These are phyloP conservation scores for Ophiostoma perfectum DNA, from an alignment of 2,329 filamentous ascomycete genomes.

Conservation along the genomic window DNA sequence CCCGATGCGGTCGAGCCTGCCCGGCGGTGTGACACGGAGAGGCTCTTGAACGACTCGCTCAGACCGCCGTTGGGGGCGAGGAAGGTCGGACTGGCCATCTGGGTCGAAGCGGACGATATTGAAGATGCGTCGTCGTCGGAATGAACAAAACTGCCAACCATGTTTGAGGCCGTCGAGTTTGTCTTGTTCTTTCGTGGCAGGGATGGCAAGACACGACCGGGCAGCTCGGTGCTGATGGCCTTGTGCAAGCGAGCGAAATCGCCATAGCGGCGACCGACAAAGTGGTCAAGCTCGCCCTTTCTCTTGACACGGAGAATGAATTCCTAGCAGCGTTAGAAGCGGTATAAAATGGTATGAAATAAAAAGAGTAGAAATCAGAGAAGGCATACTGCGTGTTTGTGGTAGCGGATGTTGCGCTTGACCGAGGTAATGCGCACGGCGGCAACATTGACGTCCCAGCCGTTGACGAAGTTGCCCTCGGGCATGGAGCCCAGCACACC, in stretches of 20 bases:
- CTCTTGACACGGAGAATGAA: constrained; percentile 84
- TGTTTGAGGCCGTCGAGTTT: constrained; percentile 57
- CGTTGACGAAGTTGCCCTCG: constrained; percentile 86
- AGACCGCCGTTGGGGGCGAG: constrained; percentile 28
- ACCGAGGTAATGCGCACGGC: constrained; percentile 74
- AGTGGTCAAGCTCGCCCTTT: constrained; percentile 67
- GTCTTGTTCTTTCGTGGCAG: constrained; percentile 90
- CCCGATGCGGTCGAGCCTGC: constrained; percentile 35
- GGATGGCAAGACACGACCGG: constrained; percentile 80
- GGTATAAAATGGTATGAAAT: no score
- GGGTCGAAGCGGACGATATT: constrained; percentile 72
- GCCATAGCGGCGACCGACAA: constrained; percentile 79
- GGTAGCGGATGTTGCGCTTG: constrained; percentile 81
- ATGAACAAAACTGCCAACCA: constrained; percentile 49
- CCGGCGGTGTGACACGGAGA: constrained; percentile 37
- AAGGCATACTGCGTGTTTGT: constrained; percentile 64
- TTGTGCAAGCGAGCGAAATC: constrained; percentile 80
- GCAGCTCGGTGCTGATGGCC: constrained; percentile 73
- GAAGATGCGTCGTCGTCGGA: constrained; percentile 75
- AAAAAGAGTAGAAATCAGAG: no score
- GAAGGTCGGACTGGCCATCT: constrained; percentile 40
- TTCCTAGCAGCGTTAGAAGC: constrained; percentile 41
- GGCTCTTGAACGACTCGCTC: constrained; percentile 35
- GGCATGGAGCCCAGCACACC: constrained; percentile 82
- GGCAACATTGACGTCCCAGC: constrained; percentile 95